phyloP scores from a whole-genome alignment of 2,329 filamentous ascomycete genomes.

The Apiospora rasikravindrae region DNA sequence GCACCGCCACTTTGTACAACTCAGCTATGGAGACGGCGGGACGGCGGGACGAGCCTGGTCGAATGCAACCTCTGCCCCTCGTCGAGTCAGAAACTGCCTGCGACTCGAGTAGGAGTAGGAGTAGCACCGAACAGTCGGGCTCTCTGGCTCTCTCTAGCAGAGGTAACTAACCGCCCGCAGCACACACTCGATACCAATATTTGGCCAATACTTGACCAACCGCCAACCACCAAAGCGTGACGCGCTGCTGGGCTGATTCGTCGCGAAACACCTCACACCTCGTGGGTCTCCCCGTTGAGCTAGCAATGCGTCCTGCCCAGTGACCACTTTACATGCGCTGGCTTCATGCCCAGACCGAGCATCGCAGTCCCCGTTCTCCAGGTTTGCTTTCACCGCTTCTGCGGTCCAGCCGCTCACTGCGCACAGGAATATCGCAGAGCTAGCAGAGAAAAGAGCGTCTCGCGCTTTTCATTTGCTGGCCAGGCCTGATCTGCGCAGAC shows the following conservation, averaged over 20 bases:
- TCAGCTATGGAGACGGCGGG: slow-evolving; percentile 11
- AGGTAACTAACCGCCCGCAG: neutral
- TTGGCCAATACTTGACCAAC: neutral
- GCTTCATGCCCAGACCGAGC: neutral
- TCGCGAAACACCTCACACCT: slow-evolving; percentile 3
- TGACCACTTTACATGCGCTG: slow-evolving; percentile 8
- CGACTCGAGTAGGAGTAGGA: too few relatives aligned
- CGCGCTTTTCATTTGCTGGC: neutral
- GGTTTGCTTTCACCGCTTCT: neutral
- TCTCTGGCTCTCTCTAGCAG: neutral
- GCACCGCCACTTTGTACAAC: slow-evolving; percentile 37
- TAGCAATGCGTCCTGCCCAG: neutral
- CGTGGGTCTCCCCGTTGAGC: neutral
- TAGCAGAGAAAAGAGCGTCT: neutral
- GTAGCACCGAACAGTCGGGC: slow-evolving; percentile 6
- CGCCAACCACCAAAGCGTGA: neutral
- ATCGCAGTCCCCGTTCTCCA: neutral
- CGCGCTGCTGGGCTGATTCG: slow-evolving; percentile 4
- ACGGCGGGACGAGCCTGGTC: neutral
- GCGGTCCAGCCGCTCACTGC: slow-evolving; percentile 2
- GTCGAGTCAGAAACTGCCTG: neutral
- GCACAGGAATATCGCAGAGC: neutral
- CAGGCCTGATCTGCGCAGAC: neutral
- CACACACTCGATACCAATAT: neutral
- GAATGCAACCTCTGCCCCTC: neutral